Evolutionary conservation across 345 rosid genomes (phyloP).

Genomic region (Pseudoturritis turrita): DNA sequence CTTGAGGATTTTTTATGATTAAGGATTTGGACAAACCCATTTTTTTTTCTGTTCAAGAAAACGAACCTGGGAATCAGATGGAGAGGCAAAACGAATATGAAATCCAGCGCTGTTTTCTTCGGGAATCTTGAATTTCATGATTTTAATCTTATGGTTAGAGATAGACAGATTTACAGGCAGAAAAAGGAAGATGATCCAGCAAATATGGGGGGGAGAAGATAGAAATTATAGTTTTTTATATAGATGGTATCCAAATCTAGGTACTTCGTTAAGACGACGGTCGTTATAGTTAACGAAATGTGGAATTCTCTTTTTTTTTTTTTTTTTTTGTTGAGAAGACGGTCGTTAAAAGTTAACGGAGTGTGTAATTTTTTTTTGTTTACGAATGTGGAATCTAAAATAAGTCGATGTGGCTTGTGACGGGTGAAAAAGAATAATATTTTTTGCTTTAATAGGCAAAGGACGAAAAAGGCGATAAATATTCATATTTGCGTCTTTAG

Average conservation of each 20-base stretch:
- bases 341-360: slow-evolving; percentile 23
- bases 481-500: not conserved
- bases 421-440: slow-evolving; percentile 18
- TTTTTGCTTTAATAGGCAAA: not conserved
- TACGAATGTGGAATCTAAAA: slow-evolving; percentile 8
- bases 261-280: not conserved
- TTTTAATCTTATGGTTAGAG: not conserved
- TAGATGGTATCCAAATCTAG: slow-evolving; percentile 3
- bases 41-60: not conserved
- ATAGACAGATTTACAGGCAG: not conserved
- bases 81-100: not conserved
- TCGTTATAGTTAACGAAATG: slow-evolving; percentile 23
- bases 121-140: slow-evolving; percentile 7
- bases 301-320: not conserved
- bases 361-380: slow-evolving; percentile 8
- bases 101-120: not conserved
- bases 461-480: not conserved
- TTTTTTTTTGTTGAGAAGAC: not conserved
- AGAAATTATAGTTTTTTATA: not conserved
- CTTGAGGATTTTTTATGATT: not conserved
- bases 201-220: slow-evolving; percentile 14
- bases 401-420: slow-evolving; percentile 26
- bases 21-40: not conserved
- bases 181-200: slow-evolving; percentile 7
- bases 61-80: slow-evolving; percentile 28